These are phyloP conservation scores for Fusarium mundagurra DNA, from an alignment of 2,329 filamentous ascomycete genomes.

Conservation along the genomic window DNA sequence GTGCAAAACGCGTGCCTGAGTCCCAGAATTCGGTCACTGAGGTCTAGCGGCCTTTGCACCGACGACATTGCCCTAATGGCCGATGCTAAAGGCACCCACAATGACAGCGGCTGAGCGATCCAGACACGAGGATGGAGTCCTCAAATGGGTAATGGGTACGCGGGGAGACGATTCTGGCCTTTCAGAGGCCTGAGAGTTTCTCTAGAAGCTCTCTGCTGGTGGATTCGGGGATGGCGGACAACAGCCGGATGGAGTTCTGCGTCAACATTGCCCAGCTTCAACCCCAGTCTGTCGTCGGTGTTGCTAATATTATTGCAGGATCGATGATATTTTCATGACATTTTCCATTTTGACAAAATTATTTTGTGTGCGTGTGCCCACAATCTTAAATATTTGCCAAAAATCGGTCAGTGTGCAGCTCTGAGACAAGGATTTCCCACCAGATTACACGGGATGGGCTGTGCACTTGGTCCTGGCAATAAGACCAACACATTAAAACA, in stretches of 20 bases:
- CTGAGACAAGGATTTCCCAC: conserved; percentile 27
- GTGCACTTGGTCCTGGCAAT: conserved; percentile 9
- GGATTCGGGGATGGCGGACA: conserved; percentile 40
- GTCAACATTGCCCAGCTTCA: conserved; percentile 30
- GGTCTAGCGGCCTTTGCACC: conserved; percentile 45
- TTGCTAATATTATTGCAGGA: conserved; percentile 29
- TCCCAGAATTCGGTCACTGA: conserved; percentile 46
- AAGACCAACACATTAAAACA: conserved; percentile 13
- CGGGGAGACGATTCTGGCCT: conserved; percentile 37
- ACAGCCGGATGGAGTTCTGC: conserved; percentile 36
- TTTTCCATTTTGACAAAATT: conserved; percentile 12
- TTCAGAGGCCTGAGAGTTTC: conserved; percentile 25
- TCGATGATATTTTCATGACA: conserved; percentile 23
- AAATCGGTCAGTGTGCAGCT: conserved; percentile 22
- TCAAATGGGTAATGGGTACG: conserved; percentile 21
- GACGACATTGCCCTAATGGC: conserved; percentile 42
- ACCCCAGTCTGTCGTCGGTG: conserved; percentile 22
- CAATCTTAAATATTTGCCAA: conserved; percentile 22
- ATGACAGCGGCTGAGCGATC: conserved; percentile 45
- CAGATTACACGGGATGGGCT: background rate
- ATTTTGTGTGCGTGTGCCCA: conserved; percentile 31
- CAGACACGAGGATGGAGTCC: conserved; percentile 36
- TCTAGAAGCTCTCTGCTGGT: conserved; percentile 21
- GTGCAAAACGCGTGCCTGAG: conserved; percentile 41
- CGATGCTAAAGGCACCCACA: conserved; percentile 33